Conservation (phyloP, 2,329 filamentous ascomycete genomes). For the Paraphaeosphaeria sporulosa region DNA sequence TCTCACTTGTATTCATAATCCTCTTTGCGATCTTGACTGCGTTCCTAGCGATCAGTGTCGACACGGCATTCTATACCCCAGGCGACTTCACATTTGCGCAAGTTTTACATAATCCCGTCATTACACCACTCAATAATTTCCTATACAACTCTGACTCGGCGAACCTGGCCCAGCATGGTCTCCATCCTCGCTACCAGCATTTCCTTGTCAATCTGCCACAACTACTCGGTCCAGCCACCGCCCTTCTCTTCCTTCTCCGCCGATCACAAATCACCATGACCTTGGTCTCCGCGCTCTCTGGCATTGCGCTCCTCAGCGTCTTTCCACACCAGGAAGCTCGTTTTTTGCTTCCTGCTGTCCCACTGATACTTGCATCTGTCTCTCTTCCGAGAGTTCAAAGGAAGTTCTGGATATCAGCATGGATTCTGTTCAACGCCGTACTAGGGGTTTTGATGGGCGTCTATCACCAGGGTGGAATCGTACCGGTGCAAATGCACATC, state of each 20-base stretch:
- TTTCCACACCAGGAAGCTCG: slow-evolving; percentile 84
- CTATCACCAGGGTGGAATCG: slow-evolving; percentile 81
- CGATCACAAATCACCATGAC: slow-evolving; percentile 60
- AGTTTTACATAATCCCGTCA: slow-evolving; percentile 62
- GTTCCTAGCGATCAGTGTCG: slow-evolving; percentile 76
- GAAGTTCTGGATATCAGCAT: slow-evolving; percentile 61
- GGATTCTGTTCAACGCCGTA: slow-evolving; percentile 74
- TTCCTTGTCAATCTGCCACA: slow-evolving; percentile 60
- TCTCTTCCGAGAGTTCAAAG: slow-evolving; percentile 67
- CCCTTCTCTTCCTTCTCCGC: slow-evolving; percentile 59
- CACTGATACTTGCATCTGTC: slow-evolving; percentile 78
- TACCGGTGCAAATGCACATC: slow-evolving; percentile 78
- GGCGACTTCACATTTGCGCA: slow-evolving; percentile 70
- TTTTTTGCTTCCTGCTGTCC: slow-evolving; percentile 78
- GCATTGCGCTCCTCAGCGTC: slow-evolving; percentile 72
- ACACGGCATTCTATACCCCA: slow-evolving; percentile 80
- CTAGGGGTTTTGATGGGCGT: slow-evolving; percentile 78
- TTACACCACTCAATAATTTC: slow-evolving; percentile 63
- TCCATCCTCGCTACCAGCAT: slow-evolving; percentile 63
- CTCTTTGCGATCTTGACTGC: slow-evolving; percentile 72
- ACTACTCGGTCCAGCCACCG: slow-evolving; percentile 60
- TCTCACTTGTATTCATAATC: slow-evolving; percentile 68
- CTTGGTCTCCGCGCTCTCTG: slow-evolving; percentile 77
- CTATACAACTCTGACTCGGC: slow-evolving; percentile 57
- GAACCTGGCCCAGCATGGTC: slow-evolving; percentile 61